Percentiles rank a stretch among this genome's conserved stretches.
These are phyloP conservation scores for Erythrophleum fordii DNA, from an alignment of 306 rosid genomes.

Conservation along the genomic window DNA sequence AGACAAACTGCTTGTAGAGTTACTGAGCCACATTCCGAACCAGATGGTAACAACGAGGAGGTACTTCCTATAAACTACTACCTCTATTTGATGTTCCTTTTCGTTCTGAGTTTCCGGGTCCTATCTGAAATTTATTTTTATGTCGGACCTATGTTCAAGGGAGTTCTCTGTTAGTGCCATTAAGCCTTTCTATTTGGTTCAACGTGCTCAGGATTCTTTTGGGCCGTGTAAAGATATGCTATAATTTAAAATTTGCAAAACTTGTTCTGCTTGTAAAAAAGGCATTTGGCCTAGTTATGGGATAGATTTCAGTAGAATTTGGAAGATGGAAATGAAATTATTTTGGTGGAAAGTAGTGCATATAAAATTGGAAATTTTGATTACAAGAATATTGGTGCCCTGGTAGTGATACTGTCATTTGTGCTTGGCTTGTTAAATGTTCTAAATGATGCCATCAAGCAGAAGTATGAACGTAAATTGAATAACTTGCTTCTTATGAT, in stretches of 20 bases:
- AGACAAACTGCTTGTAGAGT: conserved; percentile 65
- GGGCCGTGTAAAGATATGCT: background rate
- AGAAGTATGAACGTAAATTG: background rate
- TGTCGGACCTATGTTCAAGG: background rate
- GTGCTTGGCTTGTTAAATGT: conserved; percentile 13
- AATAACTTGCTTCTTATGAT: background rate
- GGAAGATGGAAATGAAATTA: background rate
- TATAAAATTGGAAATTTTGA: background rate
- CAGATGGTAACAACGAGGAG: conserved; percentile 66
- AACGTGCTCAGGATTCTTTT: background rate
- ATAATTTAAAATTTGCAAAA: background rate
- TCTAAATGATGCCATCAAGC: conserved; percentile 1
- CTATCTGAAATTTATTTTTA: background rate
- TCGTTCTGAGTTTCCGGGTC: background rate
- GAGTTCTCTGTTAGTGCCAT: conserved; percentile 17
- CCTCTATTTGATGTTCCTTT: conserved; percentile 11
- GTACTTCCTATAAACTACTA: conserved; percentile 45
- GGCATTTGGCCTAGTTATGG: background rate
- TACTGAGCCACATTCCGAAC: conserved; percentile 61
- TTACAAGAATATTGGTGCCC: background rate
- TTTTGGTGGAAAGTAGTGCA: background rate
- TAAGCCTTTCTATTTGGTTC: background rate
- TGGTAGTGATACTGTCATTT: background rate
- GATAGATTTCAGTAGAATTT: conserved; percentile 1
- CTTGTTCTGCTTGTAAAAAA: background rate